These are phyloP conservation scores for Pachysandra terminalis DNA, from an alignment of 164 flowering plant species.

Conservation along the genomic window DNA sequence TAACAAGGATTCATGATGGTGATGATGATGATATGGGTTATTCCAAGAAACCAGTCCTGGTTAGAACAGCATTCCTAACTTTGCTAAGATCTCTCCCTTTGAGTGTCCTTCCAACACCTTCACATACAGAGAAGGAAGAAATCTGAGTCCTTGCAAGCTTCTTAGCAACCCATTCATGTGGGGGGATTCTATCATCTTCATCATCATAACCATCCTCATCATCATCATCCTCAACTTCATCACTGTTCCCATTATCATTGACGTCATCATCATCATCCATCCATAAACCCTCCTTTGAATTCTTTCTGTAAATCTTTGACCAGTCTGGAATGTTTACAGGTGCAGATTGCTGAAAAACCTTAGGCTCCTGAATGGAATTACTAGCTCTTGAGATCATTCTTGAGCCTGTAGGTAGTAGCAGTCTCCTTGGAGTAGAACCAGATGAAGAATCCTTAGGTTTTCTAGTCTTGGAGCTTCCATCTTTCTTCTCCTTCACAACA, in stretches of 20 bases:
- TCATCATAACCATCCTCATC: slow-evolving; percentile 22
- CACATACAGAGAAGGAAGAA: slow-evolving; percentile 60
- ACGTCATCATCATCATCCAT: slow-evolving; percentile 13
- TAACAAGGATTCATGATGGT: no score
- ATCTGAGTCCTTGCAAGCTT: slow-evolving; percentile 47
- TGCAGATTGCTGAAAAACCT: slow-evolving; percentile 39
- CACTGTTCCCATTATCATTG: slow-evolving; percentile 12
- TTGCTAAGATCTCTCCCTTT: slow-evolving; percentile 68
- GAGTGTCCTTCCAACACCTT: slow-evolving; percentile 69
- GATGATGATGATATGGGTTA: neutral
- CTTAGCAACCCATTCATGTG: slow-evolving; percentile 51
- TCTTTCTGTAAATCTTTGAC: slow-evolving; percentile 43
- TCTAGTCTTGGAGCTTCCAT: slow-evolving; percentile 10
- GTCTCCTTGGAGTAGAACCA: slow-evolving; percentile 15
- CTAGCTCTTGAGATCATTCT: slow-evolving; percentile 37
- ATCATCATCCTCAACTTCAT: slow-evolving; percentile 9
- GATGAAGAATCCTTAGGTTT: neutral
- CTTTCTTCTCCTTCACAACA: slow-evolving; percentile 19
- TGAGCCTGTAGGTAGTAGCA: slow-evolving; percentile 30
- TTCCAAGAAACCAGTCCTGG: slow-evolving; percentile 65
- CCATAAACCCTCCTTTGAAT: slow-evolving; percentile 15
- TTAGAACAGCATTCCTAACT: slow-evolving; percentile 56
- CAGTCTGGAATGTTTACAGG: slow-evolving; percentile 60
- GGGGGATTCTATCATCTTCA: slow-evolving; percentile 32
- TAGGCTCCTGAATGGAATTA: slow-evolving; percentile 13